phyloP scores from a whole-genome alignment of 164 flowering plant genomes.

The Annona cherimola region DNA sequence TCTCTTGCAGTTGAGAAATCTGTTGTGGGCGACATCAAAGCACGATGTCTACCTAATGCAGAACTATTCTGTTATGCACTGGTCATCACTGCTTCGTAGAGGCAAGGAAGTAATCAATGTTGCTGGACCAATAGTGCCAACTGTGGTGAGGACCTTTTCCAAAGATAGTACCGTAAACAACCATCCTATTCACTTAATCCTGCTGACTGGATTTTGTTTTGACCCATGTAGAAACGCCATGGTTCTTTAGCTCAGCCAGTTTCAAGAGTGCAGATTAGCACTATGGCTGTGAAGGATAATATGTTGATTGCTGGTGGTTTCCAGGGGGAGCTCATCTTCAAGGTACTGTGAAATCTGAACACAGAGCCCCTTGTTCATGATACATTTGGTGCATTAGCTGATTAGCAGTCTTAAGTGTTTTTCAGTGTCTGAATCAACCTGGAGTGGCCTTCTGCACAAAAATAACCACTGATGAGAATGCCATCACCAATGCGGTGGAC shows the following conservation, averaged over 20 bases:
- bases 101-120: conserved; percentile 76
- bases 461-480: conserved; percentile 62
- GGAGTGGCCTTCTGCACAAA: conserved; percentile 77
- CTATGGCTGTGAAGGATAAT: conserved; percentile 76
- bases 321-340: conserved; percentile 93
- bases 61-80: conserved; percentile 82
- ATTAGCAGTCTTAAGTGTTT: neutral
- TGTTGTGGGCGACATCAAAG: conserved; percentile 88
- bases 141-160: conserved; percentile 36
- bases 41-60: conserved; percentile 90
- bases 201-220: neutral
- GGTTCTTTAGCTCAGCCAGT: conserved; percentile 52
- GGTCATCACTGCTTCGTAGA: conserved; percentile 66
- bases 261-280: conserved; percentile 79
- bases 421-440: conserved; percentile 53
- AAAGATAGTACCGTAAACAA: neutral
- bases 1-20: conserved; percentile 68
- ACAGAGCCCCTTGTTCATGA: neutral
- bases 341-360: conserved; percentile 39
- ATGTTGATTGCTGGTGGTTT: conserved; percentile 89
- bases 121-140: conserved; percentile 53
- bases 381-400: neutral
- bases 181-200: neutral
- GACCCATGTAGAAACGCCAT: conserved; percentile 34
- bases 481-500: conserved; percentile 86